Percentiles rank a stretch among this genome's conserved stretches.
These are phyloP conservation scores for Annulohypoxylon moriforme DNA, from an alignment of 495 filamentous ascomycete genomes.

Conservation along the genomic window DNA sequence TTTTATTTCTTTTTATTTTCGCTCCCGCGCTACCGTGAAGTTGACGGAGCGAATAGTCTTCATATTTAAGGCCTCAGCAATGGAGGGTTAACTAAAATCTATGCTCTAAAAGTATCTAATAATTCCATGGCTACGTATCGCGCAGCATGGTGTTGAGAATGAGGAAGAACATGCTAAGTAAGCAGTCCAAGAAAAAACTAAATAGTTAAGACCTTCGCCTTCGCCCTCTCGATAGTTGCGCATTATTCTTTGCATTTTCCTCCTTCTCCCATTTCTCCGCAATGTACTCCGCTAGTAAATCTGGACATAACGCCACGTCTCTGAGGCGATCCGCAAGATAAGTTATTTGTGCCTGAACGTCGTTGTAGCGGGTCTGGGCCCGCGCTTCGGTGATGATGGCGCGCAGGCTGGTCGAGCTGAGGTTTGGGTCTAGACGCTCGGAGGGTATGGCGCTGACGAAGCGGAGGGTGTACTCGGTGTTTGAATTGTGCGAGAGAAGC, in stretches of 20 bases:
- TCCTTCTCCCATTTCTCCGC: not conserved
- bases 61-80: not conserved
- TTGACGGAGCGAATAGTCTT: no score
- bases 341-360: not conserved
- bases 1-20: no score
- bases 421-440: conserved; percentile 23
- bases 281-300: conserved; percentile 10
- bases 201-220: no score
- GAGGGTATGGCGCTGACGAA: conserved; percentile 10
- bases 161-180: no score
- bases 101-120: no score
- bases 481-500: not conserved
- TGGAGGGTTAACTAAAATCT: no score
- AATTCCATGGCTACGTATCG: no score
- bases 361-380: not conserved
- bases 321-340: conserved; percentile 4
- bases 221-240: no score
- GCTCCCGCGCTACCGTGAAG: no score
- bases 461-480: not conserved
- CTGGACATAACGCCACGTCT: conserved; percentile 20
- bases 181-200: no score
- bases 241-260: no score
- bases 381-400: not conserved
- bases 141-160: no score
- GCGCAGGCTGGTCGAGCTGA: conserved; percentile 30